Conservation (phyloP, 768 basidiomycete species). For the Heimioporus sp. region DNA sequence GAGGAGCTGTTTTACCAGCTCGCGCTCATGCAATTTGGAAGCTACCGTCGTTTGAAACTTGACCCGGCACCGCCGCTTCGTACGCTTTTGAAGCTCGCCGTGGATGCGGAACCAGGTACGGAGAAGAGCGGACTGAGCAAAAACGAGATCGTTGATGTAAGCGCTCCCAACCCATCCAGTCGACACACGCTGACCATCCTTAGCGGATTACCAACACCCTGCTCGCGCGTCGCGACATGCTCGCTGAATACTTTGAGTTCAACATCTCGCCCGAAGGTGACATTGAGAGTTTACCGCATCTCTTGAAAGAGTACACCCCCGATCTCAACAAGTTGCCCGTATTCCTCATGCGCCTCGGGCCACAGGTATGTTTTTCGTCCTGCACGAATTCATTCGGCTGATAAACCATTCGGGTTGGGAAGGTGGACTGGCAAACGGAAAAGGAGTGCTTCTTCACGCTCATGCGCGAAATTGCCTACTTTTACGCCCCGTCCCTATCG, state of each 20-base stretch:
- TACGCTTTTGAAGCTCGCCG: slow-evolving; percentile 73
- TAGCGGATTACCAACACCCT: slow-evolving; percentile 68
- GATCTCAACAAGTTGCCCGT: slow-evolving; percentile 87
- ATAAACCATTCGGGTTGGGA: not conserved
- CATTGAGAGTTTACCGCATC: slow-evolving; percentile 76
- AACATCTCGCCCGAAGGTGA: slow-evolving; percentile 62
- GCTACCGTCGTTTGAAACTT: slow-evolving; percentile 70
- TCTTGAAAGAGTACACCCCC: slow-evolving; percentile 86
- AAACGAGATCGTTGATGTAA: slow-evolving; percentile 68
- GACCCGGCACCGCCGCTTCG: slow-evolving; percentile 78
- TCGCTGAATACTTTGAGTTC: slow-evolving; percentile 88
- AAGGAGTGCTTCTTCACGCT: slow-evolving; percentile 83
- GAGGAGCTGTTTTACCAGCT: slow-evolving; percentile 97
- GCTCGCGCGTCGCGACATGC: slow-evolving; percentile 70
- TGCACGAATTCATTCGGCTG: not conserved
- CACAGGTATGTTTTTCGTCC: slow-evolving; percentile 54
- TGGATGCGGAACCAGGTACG: slow-evolving; percentile 60
- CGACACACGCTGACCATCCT: not conserved
- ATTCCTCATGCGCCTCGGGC: slow-evolving; percentile 88
- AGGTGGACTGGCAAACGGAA: slow-evolving; percentile 92
- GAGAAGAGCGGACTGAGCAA: slow-evolving; percentile 52
- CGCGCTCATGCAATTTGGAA: slow-evolving; percentile 86
- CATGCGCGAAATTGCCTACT: slow-evolving; percentile 86
- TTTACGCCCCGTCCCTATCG: slow-evolving; percentile 62
- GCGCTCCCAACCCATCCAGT: slow-evolving; percentile 16